Base-by-base conservation (phyloP, 805 yeast species). In the Scheffersomyces stipitis region DNA sequence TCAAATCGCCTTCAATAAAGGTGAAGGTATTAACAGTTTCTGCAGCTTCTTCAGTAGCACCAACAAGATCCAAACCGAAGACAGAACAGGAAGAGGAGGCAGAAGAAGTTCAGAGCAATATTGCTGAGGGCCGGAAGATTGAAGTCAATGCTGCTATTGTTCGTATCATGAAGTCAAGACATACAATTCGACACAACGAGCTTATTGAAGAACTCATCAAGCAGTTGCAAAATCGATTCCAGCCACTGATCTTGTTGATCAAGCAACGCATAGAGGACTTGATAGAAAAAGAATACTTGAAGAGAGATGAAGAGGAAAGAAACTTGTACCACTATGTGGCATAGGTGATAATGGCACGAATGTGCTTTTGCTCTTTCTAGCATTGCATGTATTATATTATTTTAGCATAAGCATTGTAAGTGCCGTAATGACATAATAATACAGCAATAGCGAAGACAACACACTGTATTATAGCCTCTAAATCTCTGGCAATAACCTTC, bases 121-220 rank as follows among this genome's bases (percentile, higher is more conserved):
- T 87, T 20, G 72, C 73, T 27, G 82, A 76, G 46, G 79, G 87
- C 4, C 70, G 96, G 39, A 71, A 78, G 40, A 71, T 73, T 37
- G 86, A 82, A 51, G 67, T 84, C 2, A 93, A 86, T 54, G 96
- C 96, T 1, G 93, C 95, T 0, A 75, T 89, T 38, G 95, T 89
- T 4, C 71, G 96, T 34, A 78, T 83, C n/a, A 81, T 89, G 91
- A 89, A 89, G 62, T 73, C 86, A 1, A 66, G 89, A 23, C 82
- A 80, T 47, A 60, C 70, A 1, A 48, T 83, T 37, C 66, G 58
- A 17, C 91, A 85, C 54, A 80, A 78, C 46, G 82, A 81, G 27
- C 66, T 89, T 36, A 65, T 86, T n/a, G 75, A 71, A 23, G 89
- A 82, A 48, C 77, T 81, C 4, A 70, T 82, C 15, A 72, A 73